These are phyloP conservation scores for Rubus idaeus DNA, from an alignment of 306 rosid genomes.

Conservation along the genomic window DNA sequence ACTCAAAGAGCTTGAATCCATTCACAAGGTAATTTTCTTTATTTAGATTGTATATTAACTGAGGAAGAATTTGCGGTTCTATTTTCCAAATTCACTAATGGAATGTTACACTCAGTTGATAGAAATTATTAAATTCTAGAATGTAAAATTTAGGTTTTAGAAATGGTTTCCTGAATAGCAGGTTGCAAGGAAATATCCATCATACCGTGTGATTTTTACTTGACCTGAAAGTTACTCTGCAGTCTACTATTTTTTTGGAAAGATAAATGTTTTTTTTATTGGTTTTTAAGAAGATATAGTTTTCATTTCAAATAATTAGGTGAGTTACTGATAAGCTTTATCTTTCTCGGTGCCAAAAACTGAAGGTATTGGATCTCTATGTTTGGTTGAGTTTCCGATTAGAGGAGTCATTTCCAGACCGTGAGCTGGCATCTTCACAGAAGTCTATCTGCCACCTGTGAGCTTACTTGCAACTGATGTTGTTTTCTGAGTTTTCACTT, in stretches of 20 bases:
- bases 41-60: background rate
- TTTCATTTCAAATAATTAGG: slow-evolving; percentile 15
- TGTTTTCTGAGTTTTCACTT: slow-evolving; percentile 3
- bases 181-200: background rate
- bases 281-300: slow-evolving; percentile 9
- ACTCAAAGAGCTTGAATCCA: slow-evolving; percentile 86
- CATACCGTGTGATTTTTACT: too few species aligned
- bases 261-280: background rate
- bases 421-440: slow-evolving; percentile 65
- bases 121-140: background rate
- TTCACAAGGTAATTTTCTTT: slow-evolving; percentile 68
- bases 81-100: background rate
- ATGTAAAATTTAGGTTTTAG: background rate
- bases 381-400: slow-evolving; percentile 91
- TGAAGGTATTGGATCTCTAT: slow-evolving; percentile 91
- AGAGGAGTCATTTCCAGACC: slow-evolving; percentile 93
- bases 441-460: slow-evolving; percentile 84
- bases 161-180: background rate
- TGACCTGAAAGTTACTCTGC: background rate
- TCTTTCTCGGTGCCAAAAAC: slow-evolving; percentile 34
- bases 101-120: background rate
- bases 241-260: background rate
- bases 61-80: background rate
- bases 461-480: slow-evolving; percentile 26
- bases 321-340: background rate